Base-by-base conservation (phyloP, 129 eudicot genomes). In the Flaveria sonorensis region DNA sequence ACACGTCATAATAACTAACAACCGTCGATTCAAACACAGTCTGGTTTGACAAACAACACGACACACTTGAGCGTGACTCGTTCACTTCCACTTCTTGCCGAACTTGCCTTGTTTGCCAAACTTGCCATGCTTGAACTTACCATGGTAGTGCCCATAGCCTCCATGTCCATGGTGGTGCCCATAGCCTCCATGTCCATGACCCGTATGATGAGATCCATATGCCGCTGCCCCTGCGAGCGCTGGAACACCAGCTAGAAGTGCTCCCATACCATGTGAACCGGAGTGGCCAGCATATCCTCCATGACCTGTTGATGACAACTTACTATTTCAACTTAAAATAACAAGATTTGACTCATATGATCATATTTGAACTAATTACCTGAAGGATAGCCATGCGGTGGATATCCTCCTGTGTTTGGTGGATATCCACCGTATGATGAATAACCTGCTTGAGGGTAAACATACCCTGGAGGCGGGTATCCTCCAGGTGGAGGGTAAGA, bases 401-500 rank as follows among this genome's bases (percentile, higher is more conserved):
- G 82, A 19, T 59, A 78, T 59, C 82, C 81, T 40, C 75, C 60
- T 10, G 14, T 36, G 15, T 47, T n/a, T 7, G 68, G 13, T 40
- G 63, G 73, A 52, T 66, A 68, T 52, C 79, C 79, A 55, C 71
- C 64, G 1, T 66, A 72, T 18, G 77, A 53, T 43, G 83, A 6
- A 63, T 80, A 80, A 26, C 40, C 18, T 2, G n/a, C n/a, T 18
- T 77, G 81, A 42, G 87, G 86, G 55, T 82, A 85, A 40, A 18
- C 47, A 73, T 80, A 73, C 14, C 79, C 83, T 73, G 79, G 84
- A 39, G 71, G 68, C 4, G 83, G 83, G 78, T 79, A 79, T 42
- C n/a, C 39, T 72, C 74, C 83, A 20, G 2, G 87, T 77, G 74
- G 84, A 45, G 89, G 88, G 28, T 88, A 86, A 26, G 69, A 79